These are phyloP conservation scores for Alternaria ethzedia DNA, from an alignment of 2,329 filamentous ascomycete genomes.

Conservation along the genomic window DNA sequence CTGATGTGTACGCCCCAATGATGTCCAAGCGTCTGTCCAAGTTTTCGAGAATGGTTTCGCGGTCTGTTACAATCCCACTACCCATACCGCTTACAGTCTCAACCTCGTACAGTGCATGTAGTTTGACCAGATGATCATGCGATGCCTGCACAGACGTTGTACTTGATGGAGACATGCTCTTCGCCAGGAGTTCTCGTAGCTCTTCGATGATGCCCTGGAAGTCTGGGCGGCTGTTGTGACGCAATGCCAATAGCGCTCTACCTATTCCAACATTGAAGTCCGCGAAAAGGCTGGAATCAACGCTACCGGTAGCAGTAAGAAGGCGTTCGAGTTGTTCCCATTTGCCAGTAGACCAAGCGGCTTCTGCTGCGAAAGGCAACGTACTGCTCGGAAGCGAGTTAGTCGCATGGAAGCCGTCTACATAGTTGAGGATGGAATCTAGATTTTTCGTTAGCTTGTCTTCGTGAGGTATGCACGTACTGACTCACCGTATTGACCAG, in stretches of 20 bases:
- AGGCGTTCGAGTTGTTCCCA: constrained; percentile 79
- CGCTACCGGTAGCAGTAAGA: constrained; percentile 53
- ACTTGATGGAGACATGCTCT: constrained; percentile 75
- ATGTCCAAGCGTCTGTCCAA: constrained; percentile 83
- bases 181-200: constrained; percentile 73
- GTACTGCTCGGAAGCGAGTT: constrained; percentile 54
- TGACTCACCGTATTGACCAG: constrained; percentile 83
- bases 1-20: constrained; percentile 84
- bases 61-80: constrained; percentile 45
- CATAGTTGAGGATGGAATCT: constrained; percentile 87
- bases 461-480: background rate
- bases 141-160: constrained; percentile 83
- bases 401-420: constrained; percentile 71
- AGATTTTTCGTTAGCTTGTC: constrained; percentile 24
- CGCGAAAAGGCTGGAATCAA: constrained; percentile 47
- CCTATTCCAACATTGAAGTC: constrained; percentile 88
- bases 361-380: constrained; percentile 85
- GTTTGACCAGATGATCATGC: constrained; percentile 82
- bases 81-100: constrained; percentile 70
- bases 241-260: constrained; percentile 67
- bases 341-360: constrained; percentile 86
- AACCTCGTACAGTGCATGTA: constrained; percentile 87
- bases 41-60: constrained; percentile 54
- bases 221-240: constrained; percentile 56
- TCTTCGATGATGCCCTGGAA: constrained; percentile 66